Base-by-base conservation (phyloP, 225 moss, liverwort and hornwort genomes). In the Bryoerythrophyllum caledonicum region DNA sequence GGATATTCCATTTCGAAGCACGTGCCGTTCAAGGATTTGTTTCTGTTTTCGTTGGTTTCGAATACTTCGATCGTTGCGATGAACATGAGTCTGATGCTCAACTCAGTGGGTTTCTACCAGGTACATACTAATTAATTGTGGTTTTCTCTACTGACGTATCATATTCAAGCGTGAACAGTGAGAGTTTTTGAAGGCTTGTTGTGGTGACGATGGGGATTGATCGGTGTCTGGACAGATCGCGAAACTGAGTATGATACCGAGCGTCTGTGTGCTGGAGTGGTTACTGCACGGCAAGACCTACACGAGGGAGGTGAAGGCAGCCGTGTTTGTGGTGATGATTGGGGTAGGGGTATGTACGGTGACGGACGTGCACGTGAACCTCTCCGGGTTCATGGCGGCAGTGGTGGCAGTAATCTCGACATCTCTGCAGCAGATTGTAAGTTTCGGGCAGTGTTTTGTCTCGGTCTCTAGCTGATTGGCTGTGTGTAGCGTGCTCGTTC, bases 1-100 rank as follows among this genome's bases (percentile, higher is more conserved):
- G 86, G 86, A 73, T 85, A 88, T 56, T 82, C 82, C 30, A 59
- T 81, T 26, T 79, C 90, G 66, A 88, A 88, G 78, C 83, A 88
- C 65, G 86, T 90, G 32, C 90, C 90, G 6, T 86, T 90, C 71
- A 81, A 55, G 80, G 90, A 90, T 73, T 52, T 90, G 67, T 86
- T 90, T 78, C 67, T 83, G 48, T 90, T 90, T 78, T 86, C 90
- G 21, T 63, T 88, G 64, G 88, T 88, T 40, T 88, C 90, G 26
- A 90, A 90, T 71, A 83, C 84, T 16, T 88, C 90, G 25, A 90
- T 88, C n/a, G 90, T 90, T 57, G 73, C 87, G 72, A 90, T 90
- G 90, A 90, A 90, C 67, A 68, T 88, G 72, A 90, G 90, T 70
- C 88, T 90, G 75, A 90, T 90, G 90, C 82, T 88, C 65, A 90